These are phyloP conservation scores for Adansonia rubrostipa DNA, from an alignment of 441 rosid genomes.

Conservation along the genomic window DNA sequence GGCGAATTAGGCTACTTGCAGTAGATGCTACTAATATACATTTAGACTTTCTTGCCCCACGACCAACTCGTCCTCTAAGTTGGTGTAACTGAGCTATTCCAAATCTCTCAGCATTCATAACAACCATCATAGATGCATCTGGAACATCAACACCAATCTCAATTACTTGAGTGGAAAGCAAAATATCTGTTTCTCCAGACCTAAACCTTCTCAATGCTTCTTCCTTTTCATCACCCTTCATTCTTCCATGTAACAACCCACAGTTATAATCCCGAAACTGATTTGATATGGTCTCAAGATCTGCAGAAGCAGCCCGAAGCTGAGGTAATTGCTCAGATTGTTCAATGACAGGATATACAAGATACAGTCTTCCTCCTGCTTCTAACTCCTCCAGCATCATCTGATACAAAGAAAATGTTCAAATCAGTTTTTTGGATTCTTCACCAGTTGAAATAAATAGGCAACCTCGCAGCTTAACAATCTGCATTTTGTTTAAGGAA, in stretches of 20 bases:
- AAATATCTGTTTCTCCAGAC: constrained; percentile 76
- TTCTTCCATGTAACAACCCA: constrained; percentile 85
- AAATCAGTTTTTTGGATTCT: constrained; percentile 4
- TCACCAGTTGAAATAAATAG: neutral
- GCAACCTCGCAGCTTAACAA: neutral
- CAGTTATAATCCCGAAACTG: constrained; percentile 66
- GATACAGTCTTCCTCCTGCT: constrained; percentile 74
- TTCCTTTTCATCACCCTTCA: constrained; percentile 85
- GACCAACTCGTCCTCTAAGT: constrained; percentile 95
- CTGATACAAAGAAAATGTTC: constrained; percentile 39
- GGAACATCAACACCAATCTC: constrained; percentile 97
- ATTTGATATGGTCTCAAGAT: constrained; percentile 59
- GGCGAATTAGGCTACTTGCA: constrained; percentile 59
- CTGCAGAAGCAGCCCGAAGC: constrained; percentile 88
- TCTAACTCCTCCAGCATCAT: constrained; percentile 80
- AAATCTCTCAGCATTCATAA: constrained; percentile 95
- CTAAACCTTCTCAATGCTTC: constrained; percentile 75
- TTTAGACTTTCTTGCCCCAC: constrained; percentile 74
- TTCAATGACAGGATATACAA: constrained; percentile 83
- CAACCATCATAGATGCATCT: constrained; percentile 97
- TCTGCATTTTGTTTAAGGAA: constrained; percentile 3
- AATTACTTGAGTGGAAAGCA: constrained; percentile 87
- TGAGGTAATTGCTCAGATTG: constrained; percentile 94
- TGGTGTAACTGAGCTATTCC: constrained; percentile 90
- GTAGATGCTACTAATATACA: constrained; percentile 67